Evolutionary conservation across 1,284 basidiomycete species (phyloP).

Genomic region (Tilletia walkeri): DNA sequence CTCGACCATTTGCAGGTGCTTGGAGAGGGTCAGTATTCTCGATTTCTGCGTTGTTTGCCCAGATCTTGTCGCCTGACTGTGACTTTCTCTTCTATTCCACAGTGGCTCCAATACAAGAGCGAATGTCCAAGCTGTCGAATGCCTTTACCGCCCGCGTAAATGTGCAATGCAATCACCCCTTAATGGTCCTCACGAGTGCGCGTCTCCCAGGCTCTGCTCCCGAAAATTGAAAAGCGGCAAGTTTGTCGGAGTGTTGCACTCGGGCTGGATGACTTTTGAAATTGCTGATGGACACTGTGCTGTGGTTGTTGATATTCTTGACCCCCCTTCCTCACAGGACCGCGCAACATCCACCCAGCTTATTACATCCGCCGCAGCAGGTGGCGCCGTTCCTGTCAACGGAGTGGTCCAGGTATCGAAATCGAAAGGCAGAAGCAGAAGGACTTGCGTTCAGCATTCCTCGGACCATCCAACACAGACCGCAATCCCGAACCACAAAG

Average conservation of each 20-base stretch:
- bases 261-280: too few relatives aligned
- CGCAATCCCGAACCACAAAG: too few relatives aligned
- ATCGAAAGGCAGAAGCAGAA: too few relatives aligned
- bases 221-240: too few relatives aligned
- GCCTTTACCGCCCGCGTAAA: conserved; percentile 21
- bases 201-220: too few relatives aligned
- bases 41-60: neutral
- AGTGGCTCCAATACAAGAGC: conserved; percentile 28
- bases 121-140: conserved; percentile 30
- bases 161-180: neutral
- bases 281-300: too few relatives aligned
- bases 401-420: too few relatives aligned
- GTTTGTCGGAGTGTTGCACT: too few relatives aligned
- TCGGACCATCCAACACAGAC: too few relatives aligned
- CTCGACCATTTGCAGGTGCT: neutral
- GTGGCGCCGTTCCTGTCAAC: neutral
- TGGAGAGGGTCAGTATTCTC: neutral
- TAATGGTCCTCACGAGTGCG: too few relatives aligned
- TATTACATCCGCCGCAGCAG: conserved; percentile 3
- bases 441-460: too few relatives aligned
- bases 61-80: neutral
- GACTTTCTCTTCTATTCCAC: conserved; percentile 27
- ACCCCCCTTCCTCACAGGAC: neutral
- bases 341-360: neutral
- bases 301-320: too few relatives aligned